Conservation (phyloP, 2,329 filamentous ascomycete species). For the Fusarium sp. region DNA sequence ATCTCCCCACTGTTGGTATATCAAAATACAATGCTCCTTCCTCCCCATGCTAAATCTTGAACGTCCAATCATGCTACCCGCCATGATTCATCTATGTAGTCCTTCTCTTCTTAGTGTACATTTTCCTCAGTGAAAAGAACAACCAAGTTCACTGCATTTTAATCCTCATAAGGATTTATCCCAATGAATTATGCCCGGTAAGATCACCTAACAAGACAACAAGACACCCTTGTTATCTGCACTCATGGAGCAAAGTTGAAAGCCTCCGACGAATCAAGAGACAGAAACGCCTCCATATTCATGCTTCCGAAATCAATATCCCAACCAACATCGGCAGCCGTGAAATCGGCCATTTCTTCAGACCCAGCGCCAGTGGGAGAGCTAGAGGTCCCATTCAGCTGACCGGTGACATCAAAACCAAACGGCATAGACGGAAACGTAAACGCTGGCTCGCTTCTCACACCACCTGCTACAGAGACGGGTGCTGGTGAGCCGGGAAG, state of each 20-base stretch:
- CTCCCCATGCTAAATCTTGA: neutral
- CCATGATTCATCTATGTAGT: slow-evolving; percentile 8
- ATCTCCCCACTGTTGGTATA: slow-evolving; percentile 17
- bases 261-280: slow-evolving; percentile 48
- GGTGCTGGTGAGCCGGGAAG: slow-evolving; percentile 37
- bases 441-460: slow-evolving; percentile 41
- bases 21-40: slow-evolving; percentile 10
- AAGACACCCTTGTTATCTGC: neutral
- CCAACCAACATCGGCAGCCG: slow-evolving; percentile 50
- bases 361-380: slow-evolving; percentile 34
- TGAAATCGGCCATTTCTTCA: slow-evolving; percentile 48
- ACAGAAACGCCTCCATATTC: slow-evolving; percentile 53
- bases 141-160: neutral
- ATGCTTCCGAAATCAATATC: slow-evolving; percentile 51
- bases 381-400: slow-evolving; percentile 36
- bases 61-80: neutral
- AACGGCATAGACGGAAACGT: slow-evolving; percentile 51
- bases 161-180: neutral
- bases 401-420: slow-evolving; percentile 44
- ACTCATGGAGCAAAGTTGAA: slow-evolving; percentile 44
- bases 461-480: slow-evolving; percentile 15
- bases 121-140: neutral
- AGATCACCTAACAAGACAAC: neutral
- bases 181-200: neutral
- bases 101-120: neutral